Evolutionary conservation across 2,329 filamentous ascomycete species (phyloP), one percentile per base, ranked within the genome.

Genomic region (Diplocarpon rosae): DNA sequence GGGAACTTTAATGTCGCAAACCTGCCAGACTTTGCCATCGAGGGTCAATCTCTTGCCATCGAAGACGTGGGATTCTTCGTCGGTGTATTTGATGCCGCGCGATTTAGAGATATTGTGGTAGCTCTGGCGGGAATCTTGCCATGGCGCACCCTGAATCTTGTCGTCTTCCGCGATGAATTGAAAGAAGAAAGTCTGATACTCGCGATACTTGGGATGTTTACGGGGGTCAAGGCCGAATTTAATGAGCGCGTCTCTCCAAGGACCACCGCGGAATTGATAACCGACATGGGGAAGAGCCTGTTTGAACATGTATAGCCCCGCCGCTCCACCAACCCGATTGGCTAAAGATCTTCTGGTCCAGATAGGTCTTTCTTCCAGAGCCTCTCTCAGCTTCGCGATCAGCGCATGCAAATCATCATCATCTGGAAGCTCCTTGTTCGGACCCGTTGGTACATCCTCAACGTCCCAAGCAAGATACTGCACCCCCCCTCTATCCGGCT

Each of bases 1-100:
- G 0, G 87, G 85, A 56, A 96, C 90, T 0, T 78, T 83, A 43
- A 96, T 82, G 62, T 98, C 92, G 66, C 88, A 94, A 20, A 93
- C 75, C 68, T 96, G 92, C 83, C 88, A 98, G 39, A 92, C 81
- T 57, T 92, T 92, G 32, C 88, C 88, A 57, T 95, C 88, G 1
- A 76, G 75, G 13, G 78, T 77, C 43, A 90, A 77, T 2, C 73
- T 74, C 47, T 78, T 70, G 37, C 90, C 90, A 49, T 93, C 86
- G 63, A 95, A 96, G 1, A 90, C 69, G 62, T 96, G 89, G 42
- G 72, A 80, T 27, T 67, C 62, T 15, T 63, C 64, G 29, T 50
- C 37, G 13, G 43, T 43, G 12, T 48, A 44, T 13, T 46, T 41
- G 12, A 32, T 47, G 31, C 28, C 50, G 13, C 24, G 39, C 16